Evolutionary conservation across 2,329 filamentous ascomycete genomes (phyloP), one percentile per base, ranked within the genome.

Genomic region (Cordyceps cicadae): DNA sequence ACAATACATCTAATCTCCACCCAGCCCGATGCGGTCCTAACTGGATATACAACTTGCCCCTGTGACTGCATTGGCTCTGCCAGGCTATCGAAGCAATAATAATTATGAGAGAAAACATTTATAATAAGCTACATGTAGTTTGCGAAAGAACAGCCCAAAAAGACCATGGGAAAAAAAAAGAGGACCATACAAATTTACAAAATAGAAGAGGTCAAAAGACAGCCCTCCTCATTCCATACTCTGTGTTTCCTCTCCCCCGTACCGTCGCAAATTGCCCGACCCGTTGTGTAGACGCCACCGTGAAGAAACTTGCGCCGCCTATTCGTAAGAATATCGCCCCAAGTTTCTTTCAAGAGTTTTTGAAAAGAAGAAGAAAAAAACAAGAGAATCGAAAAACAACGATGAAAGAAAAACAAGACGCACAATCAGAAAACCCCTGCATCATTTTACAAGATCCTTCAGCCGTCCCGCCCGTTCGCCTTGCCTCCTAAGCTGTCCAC

Each of bases 251-350:
- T 29, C 17, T 49, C n/a, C 37, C 51, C n/a, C 24, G n/a, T 26
- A 11, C 34, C 24, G 14, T 12, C 60, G 62, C 58, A 63, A 53
- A 51, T 41, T 5, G n/a, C 50, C n/a, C 26, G 29, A 29, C 21
- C 24, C 24, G 15, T 43, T 43, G 17, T 43, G n/a, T 43, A 43
- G 39, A 43, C 39, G 39, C 39, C 39, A n/a, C 15, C 39, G 15
- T 43, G 39, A 43, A 43, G 39, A 7, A 41, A 43, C 39, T 43
- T 37, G 34, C 12, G 34, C 34, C 34, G 34, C 34, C 11, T 14
- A 37, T 12, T 37, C 34, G 34, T 11, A 37, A 37, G 34, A 43
- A n/a, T 29, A 29, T 52, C 29, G 29, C 29, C n/a, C 6, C n/a
- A 21, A 29, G 29, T 29, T 29, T 29, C 29, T 29, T 29, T 29